These are phyloP conservation scores for Ramularia collo-cygni DNA, from an alignment of 2,329 filamentous ascomycete genomes.

Conservation along the genomic window DNA sequence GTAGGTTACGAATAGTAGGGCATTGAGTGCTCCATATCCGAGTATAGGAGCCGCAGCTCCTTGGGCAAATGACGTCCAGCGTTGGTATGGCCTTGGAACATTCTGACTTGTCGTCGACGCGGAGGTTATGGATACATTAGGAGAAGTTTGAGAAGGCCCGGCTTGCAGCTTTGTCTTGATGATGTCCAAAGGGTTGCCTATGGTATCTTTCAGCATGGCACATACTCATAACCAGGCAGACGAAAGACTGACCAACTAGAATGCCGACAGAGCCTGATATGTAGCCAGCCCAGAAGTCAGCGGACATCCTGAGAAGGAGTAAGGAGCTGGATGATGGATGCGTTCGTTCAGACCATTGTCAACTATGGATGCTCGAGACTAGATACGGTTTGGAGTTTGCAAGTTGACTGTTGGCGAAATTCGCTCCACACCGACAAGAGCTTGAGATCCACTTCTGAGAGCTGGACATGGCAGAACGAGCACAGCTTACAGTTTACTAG, in stretches of 20 bases:
- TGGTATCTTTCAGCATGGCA: no score
- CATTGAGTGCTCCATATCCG: conserved; percentile 86
- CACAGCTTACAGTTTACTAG: no score
- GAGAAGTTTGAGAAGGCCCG: conserved; percentile 28
- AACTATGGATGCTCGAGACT: no score
- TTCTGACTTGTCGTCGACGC: conserved; percentile 1
- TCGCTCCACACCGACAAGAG: no score
- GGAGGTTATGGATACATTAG: conserved; percentile 4
- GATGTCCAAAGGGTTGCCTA: conserved; percentile 66
- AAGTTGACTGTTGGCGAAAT: no score
- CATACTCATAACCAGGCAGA: no score
- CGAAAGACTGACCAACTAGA: conserved; percentile 45
- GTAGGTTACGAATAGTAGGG: conserved; percentile 82
- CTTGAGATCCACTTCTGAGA: no score
- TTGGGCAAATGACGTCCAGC: conserved; percentile 29
- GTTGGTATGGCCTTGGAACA: conserved; percentile 5
- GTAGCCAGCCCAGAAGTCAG: conserved; percentile 93
- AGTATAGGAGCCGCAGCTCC: conserved; percentile 80
- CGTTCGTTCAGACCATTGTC: no score
- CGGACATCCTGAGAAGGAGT: conserved; percentile 54
- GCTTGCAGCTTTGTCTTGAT: conserved; percentile 78
- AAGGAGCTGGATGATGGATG: neutral
- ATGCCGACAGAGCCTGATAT: conserved; percentile 80
- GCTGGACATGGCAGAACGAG: no score
- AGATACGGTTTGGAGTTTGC: no score